Evolutionary conservation across 225 moss, liverwort and hornwort species (phyloP), one percentile per base, ranked within the genome.

Genomic region (Sphagnum tenellum): DNA sequence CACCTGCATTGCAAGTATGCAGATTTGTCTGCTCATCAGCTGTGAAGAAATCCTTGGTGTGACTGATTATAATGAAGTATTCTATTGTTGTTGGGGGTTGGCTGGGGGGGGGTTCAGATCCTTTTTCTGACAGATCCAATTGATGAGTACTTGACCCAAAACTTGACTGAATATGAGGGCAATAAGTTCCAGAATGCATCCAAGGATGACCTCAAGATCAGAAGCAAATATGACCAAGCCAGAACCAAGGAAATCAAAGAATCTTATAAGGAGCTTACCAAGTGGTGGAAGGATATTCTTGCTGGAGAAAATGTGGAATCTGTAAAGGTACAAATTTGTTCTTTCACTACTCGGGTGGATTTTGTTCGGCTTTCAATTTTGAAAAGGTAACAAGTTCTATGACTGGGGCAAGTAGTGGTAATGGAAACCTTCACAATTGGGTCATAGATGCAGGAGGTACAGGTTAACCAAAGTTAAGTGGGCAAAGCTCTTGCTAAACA

Each of bases 181-280:
- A 95, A 86, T 66, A 88, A 82, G 53, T 79, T 95, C 45, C 92
- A 92, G 65, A 89, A 89, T 64, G 86, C 88, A 8, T 92, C 95
- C n/a, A 95, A 95, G 73, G 92, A 88, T 48, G 89, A 85, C 67
- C 73, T 95, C 64, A 91, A 85, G 65, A 88, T 92, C 63, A 83
- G 82, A 9, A 70, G 78, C 14, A 88, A 85, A 67, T 81, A 81
- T 3, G 84, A 79, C 44, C 88, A 77, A 69, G 66, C 73, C 9
- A 88, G 78, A 72, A 75, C 71, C 4, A 95, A 92, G 68, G 78
- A 89, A 60, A 47, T 82, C 45, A 79, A 73, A 5, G 82, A 88
- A 65, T 56, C 76, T 5, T 95, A 78, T 58, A 88, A 88, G 69
- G 89, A 82, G 50, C 76, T 86, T 14, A 95, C 82, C 0, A 92